phyloP scores from a whole-genome alignment of 768 basidiomycete species.

The Lactifluus volemus region DNA sequence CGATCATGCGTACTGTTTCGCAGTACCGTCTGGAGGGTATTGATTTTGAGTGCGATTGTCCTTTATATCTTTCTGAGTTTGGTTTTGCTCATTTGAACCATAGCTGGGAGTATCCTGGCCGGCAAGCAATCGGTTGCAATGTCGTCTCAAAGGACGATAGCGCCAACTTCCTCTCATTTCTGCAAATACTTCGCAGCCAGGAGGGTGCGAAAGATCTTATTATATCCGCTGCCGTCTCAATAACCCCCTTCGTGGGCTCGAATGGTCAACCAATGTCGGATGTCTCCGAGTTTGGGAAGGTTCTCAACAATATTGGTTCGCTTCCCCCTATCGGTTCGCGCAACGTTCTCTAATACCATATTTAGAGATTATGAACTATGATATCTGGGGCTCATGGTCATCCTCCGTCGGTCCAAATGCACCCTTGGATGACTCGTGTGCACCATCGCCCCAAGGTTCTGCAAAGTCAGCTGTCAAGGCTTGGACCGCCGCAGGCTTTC shows the following conservation, averaged over 20 bases:
- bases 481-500: too few relatives aligned
- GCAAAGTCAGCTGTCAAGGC: too few relatives aligned
- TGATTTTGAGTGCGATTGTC: conserved; percentile 30
- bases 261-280: neutral
- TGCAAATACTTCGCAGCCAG: neutral
- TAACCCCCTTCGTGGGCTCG: neutral
- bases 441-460: too few relatives aligned
- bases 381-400: too few relatives aligned
- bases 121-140: conserved; percentile 6
- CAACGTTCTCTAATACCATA: too few relatives aligned
- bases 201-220: neutral
- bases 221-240: conserved; percentile 1
- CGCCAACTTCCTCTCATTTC: conserved; percentile 5
- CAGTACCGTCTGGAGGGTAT: conserved; percentile 51
- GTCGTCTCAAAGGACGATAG: neutral
- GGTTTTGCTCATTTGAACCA: neutral
- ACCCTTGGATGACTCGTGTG: too few relatives aligned
- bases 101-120: conserved; percentile 13
- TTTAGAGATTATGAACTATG: too few relatives aligned
- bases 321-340: too few relatives aligned
- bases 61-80: neutral
- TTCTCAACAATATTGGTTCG: conserved; percentile 17
- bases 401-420: too few relatives aligned
- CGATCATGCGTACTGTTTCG: conserved; percentile 39
- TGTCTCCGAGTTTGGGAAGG: conserved; percentile 7